A percentile compares a stretch with the other conserved stretches of the same genome.
Evolutionary conservation across 192 early-diverging fungal species (phyloP).

Genomic region (Backusella luteola): DNA sequence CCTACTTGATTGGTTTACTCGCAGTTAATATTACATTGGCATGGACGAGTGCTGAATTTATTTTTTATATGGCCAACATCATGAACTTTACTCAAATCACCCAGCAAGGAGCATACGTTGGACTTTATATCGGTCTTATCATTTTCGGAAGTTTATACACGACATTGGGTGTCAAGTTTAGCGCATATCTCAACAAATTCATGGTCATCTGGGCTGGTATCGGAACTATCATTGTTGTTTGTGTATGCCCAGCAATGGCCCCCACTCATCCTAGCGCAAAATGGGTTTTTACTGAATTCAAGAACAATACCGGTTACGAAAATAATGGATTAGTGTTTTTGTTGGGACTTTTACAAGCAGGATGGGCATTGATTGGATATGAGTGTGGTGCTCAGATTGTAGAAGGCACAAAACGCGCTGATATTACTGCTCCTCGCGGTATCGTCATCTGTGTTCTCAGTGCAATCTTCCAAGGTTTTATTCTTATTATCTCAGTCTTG

Average conservation of each 20-base stretch:
- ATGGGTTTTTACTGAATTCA: conserved; percentile 46
- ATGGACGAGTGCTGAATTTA: conserved; percentile 39
- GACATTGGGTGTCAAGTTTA: conserved; percentile 34
- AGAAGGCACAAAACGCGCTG: conserved; percentile 42
- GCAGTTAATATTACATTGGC: conserved; percentile 34
- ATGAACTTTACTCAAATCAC: conserved; percentile 28
- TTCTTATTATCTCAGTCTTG: conserved; percentile 40
- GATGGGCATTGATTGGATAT: conserved; percentile 41
- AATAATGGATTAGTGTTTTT: conserved; percentile 44
- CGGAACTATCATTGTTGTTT: conserved; percentile 43
- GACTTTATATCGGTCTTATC: conserved; percentile 40
- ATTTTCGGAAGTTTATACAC: conserved; percentile 35
- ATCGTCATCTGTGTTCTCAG: conserved; percentile 45
- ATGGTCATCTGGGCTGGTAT: conserved; percentile 40
- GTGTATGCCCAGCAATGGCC: conserved; percentile 40
- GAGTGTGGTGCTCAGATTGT: conserved; percentile 10
- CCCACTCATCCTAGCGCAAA: conserved; percentile 36
- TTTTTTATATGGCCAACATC: conserved; percentile 37
- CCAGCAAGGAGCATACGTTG: conserved; percentile 40
- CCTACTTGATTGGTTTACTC: conserved; percentile 18
- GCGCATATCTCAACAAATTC: conserved; percentile 38
- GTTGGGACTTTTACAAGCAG: conserved; percentile 44
- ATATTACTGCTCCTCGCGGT: conserved; percentile 46
- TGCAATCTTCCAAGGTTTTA: conserved; percentile 42
- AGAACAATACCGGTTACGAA: conserved; percentile 48